These are phyloP conservation scores for Aphanomyces invadans DNA, from an alignment of 352 stramenopile species.

Conservation along the genomic window DNA sequence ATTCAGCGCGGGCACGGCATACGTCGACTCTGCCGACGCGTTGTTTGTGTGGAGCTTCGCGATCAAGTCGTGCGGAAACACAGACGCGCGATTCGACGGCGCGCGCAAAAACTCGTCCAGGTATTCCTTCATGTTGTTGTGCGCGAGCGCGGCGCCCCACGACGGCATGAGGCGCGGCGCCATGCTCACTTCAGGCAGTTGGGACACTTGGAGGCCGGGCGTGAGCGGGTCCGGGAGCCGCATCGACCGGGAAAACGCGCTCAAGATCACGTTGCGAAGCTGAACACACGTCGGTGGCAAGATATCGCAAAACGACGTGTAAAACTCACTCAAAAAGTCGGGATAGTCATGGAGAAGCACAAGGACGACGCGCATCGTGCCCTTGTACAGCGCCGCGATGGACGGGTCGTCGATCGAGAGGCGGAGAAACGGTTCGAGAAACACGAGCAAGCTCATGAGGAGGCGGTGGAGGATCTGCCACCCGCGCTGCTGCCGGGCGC, in stretches of 20 bases:
- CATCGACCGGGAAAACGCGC: slow-evolving; percentile 96
- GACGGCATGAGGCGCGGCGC: slow-evolving; percentile 92
- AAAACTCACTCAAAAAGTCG: slow-evolving; percentile 97
- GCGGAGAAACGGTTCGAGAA: slow-evolving; percentile 95
- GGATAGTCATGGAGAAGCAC: slow-evolving; percentile 98
- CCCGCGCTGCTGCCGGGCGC: slow-evolving; percentile 90
- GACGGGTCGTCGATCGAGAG: slow-evolving; percentile 82
- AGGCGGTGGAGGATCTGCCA: slow-evolving; percentile 97
- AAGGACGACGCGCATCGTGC: slow-evolving; percentile 95
- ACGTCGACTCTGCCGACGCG: slow-evolving; percentile 65
- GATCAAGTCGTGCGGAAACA: slow-evolving; percentile 77
- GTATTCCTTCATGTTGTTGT: slow-evolving; percentile 87
- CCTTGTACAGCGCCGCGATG: slow-evolving; percentile 96
- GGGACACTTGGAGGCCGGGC: slow-evolving; percentile 95
- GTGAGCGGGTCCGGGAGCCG: slow-evolving; percentile 96
- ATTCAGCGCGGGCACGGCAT: slow-evolving; percentile 92
- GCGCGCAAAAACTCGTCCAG: slow-evolving; percentile 94
- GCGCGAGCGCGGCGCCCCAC: slow-evolving; percentile 88
- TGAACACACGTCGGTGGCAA: slow-evolving; percentile 96
- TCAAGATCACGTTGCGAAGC: slow-evolving; percentile 97
- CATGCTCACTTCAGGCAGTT: slow-evolving; percentile 94
- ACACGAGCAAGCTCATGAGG: slow-evolving; percentile 96
- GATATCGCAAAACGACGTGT: slow-evolving; percentile 97
- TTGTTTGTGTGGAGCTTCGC: slow-evolving; percentile 70
- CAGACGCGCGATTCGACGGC: slow-evolving; percentile 78